Evolutionary conservation across 768 basidiomycete genomes (phyloP).

Genomic region (Mrakia blollopis): DNA sequence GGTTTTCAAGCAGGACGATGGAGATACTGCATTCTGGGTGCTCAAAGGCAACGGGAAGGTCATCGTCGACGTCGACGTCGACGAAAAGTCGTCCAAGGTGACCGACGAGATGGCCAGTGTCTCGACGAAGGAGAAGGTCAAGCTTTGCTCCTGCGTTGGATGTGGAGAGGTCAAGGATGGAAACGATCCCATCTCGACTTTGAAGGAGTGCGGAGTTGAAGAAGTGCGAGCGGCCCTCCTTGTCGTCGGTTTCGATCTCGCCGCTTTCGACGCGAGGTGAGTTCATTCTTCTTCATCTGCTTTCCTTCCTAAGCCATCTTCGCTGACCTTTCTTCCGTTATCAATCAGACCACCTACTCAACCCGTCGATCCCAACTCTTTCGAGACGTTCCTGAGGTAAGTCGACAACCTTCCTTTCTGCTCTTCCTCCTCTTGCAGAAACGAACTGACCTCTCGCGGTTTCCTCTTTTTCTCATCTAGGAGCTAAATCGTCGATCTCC

Average conservation of each 20-base stretch:
- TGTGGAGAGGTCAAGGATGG: neutral
- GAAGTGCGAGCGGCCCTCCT: neutral
- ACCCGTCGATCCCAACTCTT: neutral
- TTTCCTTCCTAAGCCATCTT: no score
- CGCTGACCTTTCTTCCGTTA: neutral
- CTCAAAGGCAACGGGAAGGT: constrained; percentile 76
- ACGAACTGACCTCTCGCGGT: no score
- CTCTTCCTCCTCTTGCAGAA: no score
- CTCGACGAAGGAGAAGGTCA: neutral
- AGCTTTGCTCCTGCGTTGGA: neutral
- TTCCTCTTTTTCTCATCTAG: no score
- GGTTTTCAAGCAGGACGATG: constrained; percentile 54
- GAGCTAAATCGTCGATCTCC: no score
- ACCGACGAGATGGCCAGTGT: no score
- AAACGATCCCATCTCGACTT: neutral
- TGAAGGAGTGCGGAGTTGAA: neutral
- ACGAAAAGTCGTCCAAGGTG: neutral
- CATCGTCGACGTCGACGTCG: neutral
- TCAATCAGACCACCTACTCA: neutral
- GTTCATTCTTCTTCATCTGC: neutral
- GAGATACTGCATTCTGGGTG: no score
- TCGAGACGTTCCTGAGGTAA: neutral
- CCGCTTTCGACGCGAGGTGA: constrained; percentile 1
- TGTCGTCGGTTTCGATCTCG: neutral
- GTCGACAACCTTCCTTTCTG: neutral